Evolutionary conservation across 2,329 filamentous ascomycete genomes (phyloP).

Genomic region (Sclerotinia minor): DNA sequence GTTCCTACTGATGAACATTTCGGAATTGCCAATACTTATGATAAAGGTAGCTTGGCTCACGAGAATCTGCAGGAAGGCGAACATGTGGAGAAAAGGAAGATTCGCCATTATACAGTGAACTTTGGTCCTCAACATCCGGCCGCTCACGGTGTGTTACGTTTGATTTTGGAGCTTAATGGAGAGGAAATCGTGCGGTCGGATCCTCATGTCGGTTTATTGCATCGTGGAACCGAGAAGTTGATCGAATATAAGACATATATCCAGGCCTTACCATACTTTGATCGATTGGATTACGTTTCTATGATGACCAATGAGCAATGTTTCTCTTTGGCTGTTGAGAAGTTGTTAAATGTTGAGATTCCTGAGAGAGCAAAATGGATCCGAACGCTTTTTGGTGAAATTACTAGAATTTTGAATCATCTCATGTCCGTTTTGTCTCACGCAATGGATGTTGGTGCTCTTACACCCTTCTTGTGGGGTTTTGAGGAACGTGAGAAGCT

Average conservation of each 20-base stretch:
- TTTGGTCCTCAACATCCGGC: conserved; percentile 98
- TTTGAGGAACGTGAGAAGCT: conserved; percentile 99
- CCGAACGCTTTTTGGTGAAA: conserved; percentile 90
- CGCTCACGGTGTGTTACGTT: conserved; percentile 93
- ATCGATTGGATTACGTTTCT: conserved; percentile 96
- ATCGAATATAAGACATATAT: conserved; percentile 99
- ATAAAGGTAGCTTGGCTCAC: conserved; percentile 36
- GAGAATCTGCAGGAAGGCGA: conserved; percentile 46
- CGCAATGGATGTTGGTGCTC: conserved; percentile 97
- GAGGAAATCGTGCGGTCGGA: conserved; percentile 97
- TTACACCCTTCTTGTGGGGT: conserved; percentile 98
- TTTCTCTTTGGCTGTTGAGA: conserved; percentile 93
- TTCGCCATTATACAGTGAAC: conserved; percentile 99
- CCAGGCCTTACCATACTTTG: conserved; percentile 97
- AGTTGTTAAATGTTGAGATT: conserved; percentile 94
- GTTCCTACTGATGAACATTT: conserved; percentile 66
- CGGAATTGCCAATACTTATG: conserved; percentile 51
- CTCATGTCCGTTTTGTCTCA: conserved; percentile 97
- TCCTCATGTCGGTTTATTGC: conserved; percentile 93
- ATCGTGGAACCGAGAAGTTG: conserved; percentile 97
- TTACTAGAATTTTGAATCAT: conserved; percentile 93
- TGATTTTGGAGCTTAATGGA: conserved; percentile 97
- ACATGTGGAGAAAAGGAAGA: conserved; percentile 68
- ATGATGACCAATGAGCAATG: conserved; percentile 99
- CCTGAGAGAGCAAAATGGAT: conserved; percentile 97